phyloP scores from a whole-genome alignment of 2,329 filamentous ascomycete genomes.

The Hymenotorrendiella dingleyae region DNA sequence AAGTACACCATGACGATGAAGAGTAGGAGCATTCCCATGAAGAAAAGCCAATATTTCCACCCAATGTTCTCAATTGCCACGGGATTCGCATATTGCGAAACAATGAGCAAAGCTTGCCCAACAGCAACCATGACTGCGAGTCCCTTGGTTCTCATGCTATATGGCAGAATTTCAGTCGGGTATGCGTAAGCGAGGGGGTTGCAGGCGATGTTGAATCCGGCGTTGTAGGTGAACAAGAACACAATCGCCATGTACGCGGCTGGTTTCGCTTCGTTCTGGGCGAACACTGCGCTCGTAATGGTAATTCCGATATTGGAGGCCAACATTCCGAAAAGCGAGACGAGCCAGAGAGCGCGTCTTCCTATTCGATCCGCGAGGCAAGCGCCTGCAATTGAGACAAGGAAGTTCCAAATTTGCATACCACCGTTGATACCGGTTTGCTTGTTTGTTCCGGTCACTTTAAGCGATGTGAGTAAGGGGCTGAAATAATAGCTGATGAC shows the following conservation, averaged over 20 bases:
- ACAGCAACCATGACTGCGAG: constrained; percentile 12
- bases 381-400: constrained; percentile 41
- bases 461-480: constrained; percentile 24
- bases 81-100: constrained; percentile 34
- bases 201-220: constrained; percentile 56
- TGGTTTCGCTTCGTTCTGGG: constrained; percentile 37
- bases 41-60: constrained; percentile 37
- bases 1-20: constrained; percentile 12
- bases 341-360: constrained; percentile 18
- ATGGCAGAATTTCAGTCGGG: constrained; percentile 53
- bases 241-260: constrained; percentile 48
- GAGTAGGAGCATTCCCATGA: constrained; percentile 28
- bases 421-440: constrained; percentile 30
- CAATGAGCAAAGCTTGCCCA: constrained; percentile 9
- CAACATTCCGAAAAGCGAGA: constrained; percentile 19
- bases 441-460: constrained; percentile 16
- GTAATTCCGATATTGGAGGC: constrained; percentile 27
- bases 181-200: constrained; percentile 53
- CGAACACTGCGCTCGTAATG: constrained; percentile 41
- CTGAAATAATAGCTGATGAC: constrained; percentile 34
- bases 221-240: constrained; percentile 53
- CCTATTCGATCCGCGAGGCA: constrained; percentile 25
- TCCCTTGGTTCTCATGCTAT: constrained; percentile 40
- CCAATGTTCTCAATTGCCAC: constrained; percentile 33
- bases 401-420: constrained; percentile 35